A percentile compares a stretch with the other conserved stretches of the same genome.
phyloP scores from a whole-genome alignment of 2,329 filamentous ascomycete species.

The Zymoseptoria ardabiliae region DNA sequence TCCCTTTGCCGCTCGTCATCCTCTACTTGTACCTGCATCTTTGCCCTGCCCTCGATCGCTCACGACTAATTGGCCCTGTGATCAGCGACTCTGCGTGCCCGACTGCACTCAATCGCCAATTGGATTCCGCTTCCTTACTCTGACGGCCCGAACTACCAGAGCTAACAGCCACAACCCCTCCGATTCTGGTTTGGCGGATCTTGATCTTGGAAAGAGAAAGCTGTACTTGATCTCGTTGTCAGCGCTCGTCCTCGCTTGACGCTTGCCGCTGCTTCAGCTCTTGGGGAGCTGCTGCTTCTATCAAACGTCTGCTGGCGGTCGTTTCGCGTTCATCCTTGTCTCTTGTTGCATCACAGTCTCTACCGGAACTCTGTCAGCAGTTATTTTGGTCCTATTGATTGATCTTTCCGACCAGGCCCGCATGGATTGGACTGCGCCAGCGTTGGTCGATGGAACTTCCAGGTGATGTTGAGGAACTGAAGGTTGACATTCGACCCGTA shows the following conservation, averaged over 20 bases:
- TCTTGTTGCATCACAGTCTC: not conserved
- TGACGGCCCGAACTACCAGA: not conserved
- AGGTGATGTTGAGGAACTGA: slow-evolving; percentile 14
- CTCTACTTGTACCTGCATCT: not conserved
- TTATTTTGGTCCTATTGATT: not conserved
- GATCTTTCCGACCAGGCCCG: slow-evolving; percentile 8
- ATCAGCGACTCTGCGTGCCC: not conserved
- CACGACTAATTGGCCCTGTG: not conserved
- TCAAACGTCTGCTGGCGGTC: slow-evolving; percentile 1
- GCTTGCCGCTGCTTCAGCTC: not conserved
- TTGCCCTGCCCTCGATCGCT: not conserved
- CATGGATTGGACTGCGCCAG: slow-evolving; percentile 17
- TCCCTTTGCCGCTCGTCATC: not conserved
- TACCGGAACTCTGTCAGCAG: not conserved
- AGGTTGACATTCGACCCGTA: slow-evolving; percentile 7
- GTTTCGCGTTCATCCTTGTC: not conserved
- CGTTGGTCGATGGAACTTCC: slow-evolving; percentile 19
- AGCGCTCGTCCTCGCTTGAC: not conserved
- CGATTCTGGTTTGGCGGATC: not conserved
- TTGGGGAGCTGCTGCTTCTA: not conserved
- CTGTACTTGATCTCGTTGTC: not conserved
- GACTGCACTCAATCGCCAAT: not conserved
- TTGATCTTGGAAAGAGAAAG: not conserved
- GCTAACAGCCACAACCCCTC: not conserved
- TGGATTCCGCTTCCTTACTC: not conserved